These are phyloP conservation scores for Acephala macrosclerotiorum DNA, from an alignment of 2,329 filamentous ascomycete species.

Conservation along the genomic window DNA sequence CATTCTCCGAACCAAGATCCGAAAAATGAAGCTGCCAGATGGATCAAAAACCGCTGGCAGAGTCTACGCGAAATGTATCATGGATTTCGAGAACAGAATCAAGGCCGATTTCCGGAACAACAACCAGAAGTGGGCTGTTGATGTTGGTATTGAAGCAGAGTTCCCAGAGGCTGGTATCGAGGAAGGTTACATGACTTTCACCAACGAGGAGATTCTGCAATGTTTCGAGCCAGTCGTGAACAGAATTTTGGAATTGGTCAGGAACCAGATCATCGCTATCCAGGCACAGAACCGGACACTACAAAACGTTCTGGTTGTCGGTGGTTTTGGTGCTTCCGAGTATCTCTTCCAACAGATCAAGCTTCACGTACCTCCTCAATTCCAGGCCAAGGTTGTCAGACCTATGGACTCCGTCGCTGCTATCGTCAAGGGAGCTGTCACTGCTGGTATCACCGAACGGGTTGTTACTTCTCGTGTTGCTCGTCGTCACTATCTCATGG, in stretches of 20 bases:
- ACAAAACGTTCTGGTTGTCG: constrained; percentile 96
- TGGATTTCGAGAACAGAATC: constrained; percentile 99
- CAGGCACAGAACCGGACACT: constrained; percentile 94
- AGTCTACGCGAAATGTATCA: constrained; percentile 99
- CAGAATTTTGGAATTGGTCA: constrained; percentile 91
- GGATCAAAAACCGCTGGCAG: constrained; percentile 97
- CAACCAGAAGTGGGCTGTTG: constrained; percentile 98
- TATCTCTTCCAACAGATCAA: constrained; percentile 99
- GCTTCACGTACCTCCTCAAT: constrained; percentile 96
- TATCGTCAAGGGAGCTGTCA: constrained; percentile 98
- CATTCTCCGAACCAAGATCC: constrained; percentile 95
- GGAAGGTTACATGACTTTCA: constrained; percentile 99
- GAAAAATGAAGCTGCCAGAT: constrained; percentile 98
- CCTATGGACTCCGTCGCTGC: constrained; percentile 99
- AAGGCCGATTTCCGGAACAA: constrained; percentile 99
- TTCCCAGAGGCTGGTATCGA: constrained; percentile 98
- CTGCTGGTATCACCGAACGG: constrained; percentile 95
- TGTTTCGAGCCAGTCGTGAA: constrained; percentile 99
- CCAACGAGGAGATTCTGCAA: constrained; percentile 97
- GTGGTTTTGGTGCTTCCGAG: constrained; percentile 97
- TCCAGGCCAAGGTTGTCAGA: constrained; percentile 96
- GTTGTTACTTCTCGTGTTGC: constrained; percentile 97
- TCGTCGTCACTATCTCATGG: constrained; percentile 98
- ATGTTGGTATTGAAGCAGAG: constrained; percentile 97
- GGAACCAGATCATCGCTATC: constrained; percentile 98